phyloP scores from a whole-genome alignment of 257 asterid genomes.

The Solanum piurae region DNA sequence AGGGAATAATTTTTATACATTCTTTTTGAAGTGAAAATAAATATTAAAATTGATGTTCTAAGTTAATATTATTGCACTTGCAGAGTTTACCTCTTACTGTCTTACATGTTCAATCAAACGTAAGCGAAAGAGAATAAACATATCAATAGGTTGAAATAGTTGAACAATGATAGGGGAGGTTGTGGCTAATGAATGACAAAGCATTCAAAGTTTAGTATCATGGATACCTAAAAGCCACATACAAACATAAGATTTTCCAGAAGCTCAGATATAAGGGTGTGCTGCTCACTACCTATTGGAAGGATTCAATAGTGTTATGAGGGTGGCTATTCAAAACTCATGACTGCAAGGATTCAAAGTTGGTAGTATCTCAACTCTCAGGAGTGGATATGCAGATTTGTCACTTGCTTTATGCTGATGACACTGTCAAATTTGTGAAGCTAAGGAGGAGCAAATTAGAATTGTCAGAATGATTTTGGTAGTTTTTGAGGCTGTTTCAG shows the following conservation, averaged over 20 bases:
- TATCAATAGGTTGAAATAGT: not conserved
- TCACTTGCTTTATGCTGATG: too few species aligned
- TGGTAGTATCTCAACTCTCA: too few species aligned
- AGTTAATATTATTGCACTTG: not conserved
- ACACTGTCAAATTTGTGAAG: too few species aligned
- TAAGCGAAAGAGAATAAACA: not conserved
- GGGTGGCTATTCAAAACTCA: too few species aligned
- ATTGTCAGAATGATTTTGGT: too few species aligned
- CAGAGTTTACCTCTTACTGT: not conserved
- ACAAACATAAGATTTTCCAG: not conserved
- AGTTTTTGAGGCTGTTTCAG: too few species aligned
- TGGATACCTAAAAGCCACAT: not conserved
- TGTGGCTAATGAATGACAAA: not conserved
- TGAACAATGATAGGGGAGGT: not conserved
- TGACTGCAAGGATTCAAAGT: too few species aligned
- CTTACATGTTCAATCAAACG: not conserved
- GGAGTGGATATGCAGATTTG: too few species aligned
- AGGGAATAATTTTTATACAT: not conserved
- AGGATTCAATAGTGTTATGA: too few species aligned
- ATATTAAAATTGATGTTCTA: not conserved
- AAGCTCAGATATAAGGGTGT: not conserved
- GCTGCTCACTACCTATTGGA: not conserved
- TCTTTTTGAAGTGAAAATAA: not conserved
- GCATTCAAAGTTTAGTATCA: not conserved
- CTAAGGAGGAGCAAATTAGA: too few species aligned